Evolutionary conservation across 768 basidiomycete genomes (phyloP), one percentile per base, ranked within the genome.

Genomic region (Xanthoconium stramineum): DNA sequence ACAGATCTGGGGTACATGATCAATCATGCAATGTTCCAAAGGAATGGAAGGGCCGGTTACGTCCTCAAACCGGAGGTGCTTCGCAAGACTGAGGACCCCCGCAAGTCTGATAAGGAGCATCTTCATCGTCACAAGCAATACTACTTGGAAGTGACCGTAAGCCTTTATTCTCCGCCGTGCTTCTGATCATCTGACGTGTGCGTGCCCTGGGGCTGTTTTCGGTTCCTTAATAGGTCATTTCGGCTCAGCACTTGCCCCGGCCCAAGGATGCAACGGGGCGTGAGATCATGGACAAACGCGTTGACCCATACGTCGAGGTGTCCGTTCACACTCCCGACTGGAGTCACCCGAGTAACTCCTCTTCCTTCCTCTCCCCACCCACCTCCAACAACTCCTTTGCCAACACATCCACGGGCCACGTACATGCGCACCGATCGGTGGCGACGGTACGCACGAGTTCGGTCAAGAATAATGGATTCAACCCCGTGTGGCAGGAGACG

Each of bases 21-120:
- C 69, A 99, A 97, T 65, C 85, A 90, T 57, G 92, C 95, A 7
- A 94, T 98, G 92, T 99, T 99, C 72, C 86, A 88, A 60, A 80
- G 89, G 5, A 95, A 96, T 61, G 90, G 89, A n/a, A 81, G 89
- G 6, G 79, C 83, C 2, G 96, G 96, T 0, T 97, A 92, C 65
- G 85, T 99, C 2, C 81, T 97, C 39, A 97, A 98, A 68, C 96
- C 96, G 2, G 78, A 78, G 4, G 83, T 88, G 3, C 78, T 98
- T 12, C 79, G 93, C 9, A 72, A 72, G n/a, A 76, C 79, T 30
- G 80, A 85, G 11, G 65, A 66, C 32, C 54, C 51, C 3, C 79
- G 92, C 8, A 72, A 72, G n/a, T 75, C 80, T 35, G 80, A 85
- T 62, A 85, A 90, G 70, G 80, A 83, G 19, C 69, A 83, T 11